Base-by-base conservation (phyloP, 2,329 filamentous ascomycete genomes). In the Claviceps lovelessii region DNA sequence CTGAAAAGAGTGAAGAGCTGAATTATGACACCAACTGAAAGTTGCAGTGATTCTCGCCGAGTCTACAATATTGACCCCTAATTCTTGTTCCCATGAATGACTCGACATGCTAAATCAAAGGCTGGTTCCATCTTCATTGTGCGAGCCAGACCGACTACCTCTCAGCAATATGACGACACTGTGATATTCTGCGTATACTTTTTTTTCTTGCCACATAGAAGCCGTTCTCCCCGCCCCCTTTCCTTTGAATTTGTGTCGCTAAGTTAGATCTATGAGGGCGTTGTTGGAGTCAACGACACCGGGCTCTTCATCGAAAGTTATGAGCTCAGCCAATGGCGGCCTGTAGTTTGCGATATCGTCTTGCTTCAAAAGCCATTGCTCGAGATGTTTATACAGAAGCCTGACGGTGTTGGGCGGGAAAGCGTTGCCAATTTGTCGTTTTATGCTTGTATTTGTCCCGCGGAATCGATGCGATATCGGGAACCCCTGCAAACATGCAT, bases 401-500 rank as follows among this genome's bases (percentile, higher is more conserved):
- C 68, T 67, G 3, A 80, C 80, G 0, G 77, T 75, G 33, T 70
- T 70, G 0, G 86, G 80, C 0, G 88, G 85, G 17, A 91, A 88
- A 0, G 87, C 88, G 62, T 93, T 91, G 0, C 88, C 88, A 58
- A 91, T 86, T 64, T 90, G 86, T 58, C 73, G 77, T 59, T 77
- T 77, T 17, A 79, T 69, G 15, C 63, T 65, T 0, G 65, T 68
- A 19, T 67, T 64, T 0, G 66, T 71, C 0, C 68, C 69, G 0
- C 69, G 57, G 61, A 91, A 90, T 0, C 65, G 64, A 63, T 88
- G 84, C 2, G 70, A 63, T 0, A 68, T 57, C 0, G 85, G 85
- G 53, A 93, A 93, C 0, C 83, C 83, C 59, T 89, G 85, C 0
- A 93, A 65, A 2, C 74, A 74, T 0, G 87, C 85, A 29, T 80